Base-by-base conservation (phyloP, 257 asterid species). In the Leonotis leonurus region DNA sequence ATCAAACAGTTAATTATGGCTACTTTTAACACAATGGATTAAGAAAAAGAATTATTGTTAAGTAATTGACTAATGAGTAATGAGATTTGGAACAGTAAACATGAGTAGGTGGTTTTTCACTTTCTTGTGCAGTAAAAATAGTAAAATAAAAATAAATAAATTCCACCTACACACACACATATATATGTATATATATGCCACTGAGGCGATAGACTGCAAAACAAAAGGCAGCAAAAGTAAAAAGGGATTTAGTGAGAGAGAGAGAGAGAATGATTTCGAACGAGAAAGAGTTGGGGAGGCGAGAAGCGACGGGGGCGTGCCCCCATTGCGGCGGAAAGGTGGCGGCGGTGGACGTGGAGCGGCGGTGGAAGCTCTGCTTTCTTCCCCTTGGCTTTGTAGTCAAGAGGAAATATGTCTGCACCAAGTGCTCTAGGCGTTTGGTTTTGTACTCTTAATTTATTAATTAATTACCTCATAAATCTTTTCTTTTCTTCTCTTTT, bases 271-370 rank as follows among this genome's bases (percentile, higher is more conserved):
- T 77, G 78, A 70, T 22, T 22, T 70, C 74, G 9, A 29, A 59
- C 30, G 81, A 80, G 75, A 74, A 55, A 57, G 83, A 77, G 39
- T 25, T 77, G 68, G 81, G 77, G 56, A 69, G 83, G 30, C 68
- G 39, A 17, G 67, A 59, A 0, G 80, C 83, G 64, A 56, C 78
- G 45, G 80, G 83, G 60, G 54, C 58, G n/a, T 80, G 85, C 69
- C 85, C 82, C 16, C 52, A 56, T 56, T 80, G 83, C 70, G 78
- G 78, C 56, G 85, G 85, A 41, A 68, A 64, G 72, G 86, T 80
- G 78, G 81, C 57, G 58, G 80, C 78, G 58, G 73, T 77, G 30
- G 86, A 67, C 35, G 83, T 80, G 10, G 61, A 68, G 77, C 73
- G 70, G 26, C 77, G 73, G 18, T 71, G 76, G 78, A 52, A 64